Conservation (phyloP, 805 yeast species). For the Tetrapisispora phaffii region DNA sequence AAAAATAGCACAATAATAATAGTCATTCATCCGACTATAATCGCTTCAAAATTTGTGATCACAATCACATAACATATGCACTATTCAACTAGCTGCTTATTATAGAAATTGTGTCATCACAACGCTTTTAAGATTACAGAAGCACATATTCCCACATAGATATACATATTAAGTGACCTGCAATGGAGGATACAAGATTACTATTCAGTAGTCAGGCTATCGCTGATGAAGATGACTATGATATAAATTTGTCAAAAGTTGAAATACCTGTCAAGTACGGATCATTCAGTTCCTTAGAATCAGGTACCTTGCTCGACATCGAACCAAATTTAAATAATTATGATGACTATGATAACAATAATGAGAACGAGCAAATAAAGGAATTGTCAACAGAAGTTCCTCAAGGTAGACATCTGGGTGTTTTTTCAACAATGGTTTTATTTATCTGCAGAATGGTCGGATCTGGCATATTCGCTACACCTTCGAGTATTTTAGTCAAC, state of each 20-base stretch:
- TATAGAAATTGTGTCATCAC: no score
- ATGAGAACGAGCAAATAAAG: not conserved
- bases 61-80: not conserved
- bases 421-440: constrained; percentile 53
- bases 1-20: no score
- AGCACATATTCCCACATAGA: not conserved
- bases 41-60: not conserved
- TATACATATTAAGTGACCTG: not conserved
- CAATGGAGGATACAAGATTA: not conserved
- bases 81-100: not conserved
- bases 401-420: constrained; percentile 66
- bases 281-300: constrained; percentile 1
- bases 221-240: not conserved
- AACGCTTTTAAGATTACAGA: no score
- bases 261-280: not conserved
- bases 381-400: constrained; percentile 32
- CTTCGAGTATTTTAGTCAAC: constrained; percentile 55
- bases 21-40: not conserved
- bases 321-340: not conserved
- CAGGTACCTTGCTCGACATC: not conserved
- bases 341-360: not conserved
- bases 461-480: constrained; percentile 68
- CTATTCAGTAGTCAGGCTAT: not conserved
- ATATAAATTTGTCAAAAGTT: not conserved
- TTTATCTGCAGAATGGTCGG: constrained; percentile 66